phyloP scores from a whole-genome alignment of 768 basidiomycete species.

The Pholiota microspora region DNA sequence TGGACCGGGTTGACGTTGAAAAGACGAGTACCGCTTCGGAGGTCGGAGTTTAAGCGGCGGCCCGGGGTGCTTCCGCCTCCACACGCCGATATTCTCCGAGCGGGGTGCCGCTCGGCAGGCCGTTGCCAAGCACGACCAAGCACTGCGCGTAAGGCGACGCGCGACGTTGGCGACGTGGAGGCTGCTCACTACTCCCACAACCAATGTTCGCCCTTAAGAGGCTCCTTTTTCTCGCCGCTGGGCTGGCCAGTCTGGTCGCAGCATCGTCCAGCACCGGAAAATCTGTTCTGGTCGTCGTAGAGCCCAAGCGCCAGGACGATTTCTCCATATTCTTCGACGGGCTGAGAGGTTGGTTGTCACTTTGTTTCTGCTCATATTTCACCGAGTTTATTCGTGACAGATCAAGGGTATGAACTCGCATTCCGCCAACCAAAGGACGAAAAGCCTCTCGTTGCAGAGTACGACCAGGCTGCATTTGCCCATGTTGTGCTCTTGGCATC shows the following conservation, averaged over 20 bases:
- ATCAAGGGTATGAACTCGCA: conserved; percentile 80
- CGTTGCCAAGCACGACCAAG: conserved; percentile 23
- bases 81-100: conserved; percentile 20
- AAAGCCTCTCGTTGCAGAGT: conserved; percentile 60
- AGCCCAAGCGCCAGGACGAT: conserved; percentile 64
- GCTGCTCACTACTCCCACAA: conserved; percentile 16
- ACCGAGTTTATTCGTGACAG: conserved; percentile 33
- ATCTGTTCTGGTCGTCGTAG: conserved; percentile 83
- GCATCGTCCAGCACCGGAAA: conserved; percentile 81
- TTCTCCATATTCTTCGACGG: conserved; percentile 84
- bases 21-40: conserved; percentile 19
- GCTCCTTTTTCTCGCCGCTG: conserved; percentile 31
- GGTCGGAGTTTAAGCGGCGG: conserved; percentile 29
- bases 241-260: conserved; percentile 28
- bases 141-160: conserved; percentile 15
- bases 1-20: conserved; percentile 12
- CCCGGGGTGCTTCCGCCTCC: conserved; percentile 9
- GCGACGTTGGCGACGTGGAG: conserved; percentile 29
- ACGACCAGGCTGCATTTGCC: conserved; percentile 73
- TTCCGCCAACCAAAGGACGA: conserved; percentile 83
- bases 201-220: conserved; percentile 38
- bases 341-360: conserved; percentile 55
- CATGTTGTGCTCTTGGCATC: conserved; percentile 89
- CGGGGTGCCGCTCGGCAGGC: conserved; percentile 6
- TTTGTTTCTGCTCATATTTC: background rate